Percentiles rank a stretch among this genome's conserved stretches.
phyloP scores from a whole-genome alignment of 1,139 yeast species.

The Zygosaccharomyces sapae region DNA sequence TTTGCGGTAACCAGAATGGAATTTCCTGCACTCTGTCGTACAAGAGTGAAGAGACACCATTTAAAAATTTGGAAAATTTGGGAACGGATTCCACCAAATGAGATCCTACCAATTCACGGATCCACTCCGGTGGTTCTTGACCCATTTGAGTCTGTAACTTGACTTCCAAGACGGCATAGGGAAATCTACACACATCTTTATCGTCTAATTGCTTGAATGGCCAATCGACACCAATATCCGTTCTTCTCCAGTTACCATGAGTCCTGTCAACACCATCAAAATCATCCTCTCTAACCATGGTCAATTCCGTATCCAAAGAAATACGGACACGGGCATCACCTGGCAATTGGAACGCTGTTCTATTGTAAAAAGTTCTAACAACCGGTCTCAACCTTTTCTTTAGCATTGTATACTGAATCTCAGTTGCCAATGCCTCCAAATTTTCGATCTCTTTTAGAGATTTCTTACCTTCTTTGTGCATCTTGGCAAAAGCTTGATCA shows the following conservation, averaged over 20 bases:
- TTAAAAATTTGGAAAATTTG: slow-evolving; percentile 92
- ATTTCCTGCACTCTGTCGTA: slow-evolving; percentile 77
- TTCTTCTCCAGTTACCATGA: slow-evolving; percentile 92
- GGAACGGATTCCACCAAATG: slow-evolving; percentile 98
- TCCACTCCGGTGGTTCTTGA: slow-evolving; percentile 98
- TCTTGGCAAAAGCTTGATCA: slow-evolving; percentile 83
- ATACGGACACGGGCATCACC: slow-evolving; percentile 99
- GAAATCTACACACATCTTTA: slow-evolving; percentile 84
- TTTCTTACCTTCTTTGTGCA: slow-evolving; percentile 89
- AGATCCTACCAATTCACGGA: slow-evolving; percentile 81
- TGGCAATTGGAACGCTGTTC: slow-evolving; percentile 98
- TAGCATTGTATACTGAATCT: slow-evolving; percentile 83
- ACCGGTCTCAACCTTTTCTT: slow-evolving; percentile 87
- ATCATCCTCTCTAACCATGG: slow-evolving; percentile 95
- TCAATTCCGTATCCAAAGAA: slow-evolving; percentile 89
- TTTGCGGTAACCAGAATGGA: slow-evolving; percentile 98
- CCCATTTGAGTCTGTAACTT: slow-evolving; percentile 96
- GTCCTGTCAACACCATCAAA: slow-evolving; percentile 92
- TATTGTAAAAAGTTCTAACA: slow-evolving; percentile 89
- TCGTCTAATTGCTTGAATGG: slow-evolving; percentile 86
- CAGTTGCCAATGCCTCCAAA: slow-evolving; percentile 85
- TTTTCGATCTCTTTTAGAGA: slow-evolving; percentile 82
- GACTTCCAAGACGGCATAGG: slow-evolving; percentile 95
- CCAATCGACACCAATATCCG: slow-evolving; percentile 96
- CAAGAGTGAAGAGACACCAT: slow-evolving; percentile 84